These are phyloP conservation scores for Coemansia sp. DNA, from an alignment of 192 early-diverging fungal species.

Conservation along the genomic window DNA sequence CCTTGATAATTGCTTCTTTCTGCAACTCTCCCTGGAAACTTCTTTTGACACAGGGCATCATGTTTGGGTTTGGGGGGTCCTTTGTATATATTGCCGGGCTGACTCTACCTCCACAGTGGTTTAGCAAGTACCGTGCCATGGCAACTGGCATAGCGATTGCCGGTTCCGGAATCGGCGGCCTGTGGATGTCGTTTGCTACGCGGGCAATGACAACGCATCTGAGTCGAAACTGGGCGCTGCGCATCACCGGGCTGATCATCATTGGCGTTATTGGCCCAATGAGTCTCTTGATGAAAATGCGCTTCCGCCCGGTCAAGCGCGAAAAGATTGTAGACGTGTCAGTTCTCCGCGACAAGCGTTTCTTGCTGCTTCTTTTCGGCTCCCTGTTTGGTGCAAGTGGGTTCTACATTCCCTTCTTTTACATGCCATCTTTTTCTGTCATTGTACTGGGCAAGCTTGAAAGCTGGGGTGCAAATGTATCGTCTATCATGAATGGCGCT, in stretches of 20 bases:
- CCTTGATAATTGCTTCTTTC: constrained; percentile 19
- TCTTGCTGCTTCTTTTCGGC: constrained; percentile 17
- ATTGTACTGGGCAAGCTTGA: constrained; percentile 8
- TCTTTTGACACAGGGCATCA: constrained; percentile 64
- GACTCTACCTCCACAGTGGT: constrained; percentile 65
- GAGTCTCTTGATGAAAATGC: constrained; percentile 19
- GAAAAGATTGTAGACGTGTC: constrained; percentile 16
- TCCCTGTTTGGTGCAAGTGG: constrained; percentile 7
- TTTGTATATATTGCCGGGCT: constrained; percentile 63
- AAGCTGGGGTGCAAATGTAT: constrained; percentile 28
- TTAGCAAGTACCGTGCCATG: constrained; percentile 57
- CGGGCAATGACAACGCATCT: constrained; percentile 52
- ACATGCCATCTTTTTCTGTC: constrained; percentile 20
- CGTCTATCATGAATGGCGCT: constrained; percentile 30
- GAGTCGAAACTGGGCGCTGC: constrained; percentile 60
- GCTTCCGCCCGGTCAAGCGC: constrained; percentile 6
- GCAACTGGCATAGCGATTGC: constrained; percentile 68
- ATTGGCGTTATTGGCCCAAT: constrained; percentile 17
- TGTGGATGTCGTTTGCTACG: constrained; percentile 55
- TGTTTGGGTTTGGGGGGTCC: constrained; percentile 66
- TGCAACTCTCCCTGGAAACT: constrained; percentile 58
- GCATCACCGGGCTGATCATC: constrained; percentile 58
- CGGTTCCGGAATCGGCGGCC: constrained; percentile 68
- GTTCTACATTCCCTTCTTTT: constrained; percentile 16
- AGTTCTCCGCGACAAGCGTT: constrained; percentile 8